These are phyloP conservation scores for Rhizopogon salebrosus DNA, from an alignment of 768 basidiomycete species.

Conservation along the genomic window DNA sequence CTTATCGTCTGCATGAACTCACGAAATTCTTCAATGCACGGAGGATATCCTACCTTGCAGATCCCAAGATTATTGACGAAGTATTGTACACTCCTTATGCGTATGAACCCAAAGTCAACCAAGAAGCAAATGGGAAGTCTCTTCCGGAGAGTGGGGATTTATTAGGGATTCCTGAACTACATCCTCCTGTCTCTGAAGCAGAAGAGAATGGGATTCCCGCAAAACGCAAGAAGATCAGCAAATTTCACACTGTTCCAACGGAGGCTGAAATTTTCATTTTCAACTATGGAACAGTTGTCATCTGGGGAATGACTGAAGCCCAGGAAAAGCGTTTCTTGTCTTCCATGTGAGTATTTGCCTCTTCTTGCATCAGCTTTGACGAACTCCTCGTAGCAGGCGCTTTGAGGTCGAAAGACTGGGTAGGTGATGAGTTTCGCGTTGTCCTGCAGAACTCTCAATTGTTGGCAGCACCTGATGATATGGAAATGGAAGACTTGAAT, in stretches of 20 bases:
- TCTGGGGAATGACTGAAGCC: conserved; percentile 95
- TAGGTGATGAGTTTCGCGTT: conserved; percentile 28
- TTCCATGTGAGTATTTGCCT: conserved; percentile 65
- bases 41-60: conserved; percentile 76
- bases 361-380: conserved; percentile 7
- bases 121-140: conserved; percentile 24
- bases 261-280: conserved; percentile 92
- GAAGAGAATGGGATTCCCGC: conserved; percentile 26
- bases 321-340: conserved; percentile 89
- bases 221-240: conserved; percentile 51
- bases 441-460: conserved; percentile 1
- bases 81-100: conserved; percentile 91
- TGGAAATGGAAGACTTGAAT: conserved; percentile 96
- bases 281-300: conserved; percentile 90
- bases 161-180: conserved; percentile 72
- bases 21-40: conserved; percentile 88
- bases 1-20: conserved; percentile 83
- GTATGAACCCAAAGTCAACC: conserved; percentile 50
- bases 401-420: conserved; percentile 88
- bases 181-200: conserved; percentile 19
- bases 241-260: conserved; percentile 58
- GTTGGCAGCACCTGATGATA: conserved; percentile 69
- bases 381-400: conserved; percentile 59
- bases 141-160: conserved; percentile 53
- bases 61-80: conserved; percentile 85